phyloP scores from a whole-genome alignment of 148 eudicot genomes.

The Tetragonia tetragonoides region DNA sequence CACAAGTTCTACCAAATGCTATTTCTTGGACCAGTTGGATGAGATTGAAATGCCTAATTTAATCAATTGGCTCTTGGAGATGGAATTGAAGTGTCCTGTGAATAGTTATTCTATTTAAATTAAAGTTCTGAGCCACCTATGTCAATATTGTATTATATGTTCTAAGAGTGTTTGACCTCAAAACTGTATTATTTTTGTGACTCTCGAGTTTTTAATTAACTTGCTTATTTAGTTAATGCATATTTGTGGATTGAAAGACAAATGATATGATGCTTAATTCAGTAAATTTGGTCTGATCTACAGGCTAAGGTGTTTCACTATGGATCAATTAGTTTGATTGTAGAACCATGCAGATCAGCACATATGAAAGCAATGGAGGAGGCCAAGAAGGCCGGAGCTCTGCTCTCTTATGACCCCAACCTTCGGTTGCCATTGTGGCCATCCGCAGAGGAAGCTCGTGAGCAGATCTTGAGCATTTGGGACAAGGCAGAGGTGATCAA shows the following conservation, averaged over 20 bases:
- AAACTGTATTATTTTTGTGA: not conserved
- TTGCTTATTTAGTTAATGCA: not conserved
- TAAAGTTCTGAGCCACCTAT: no score
- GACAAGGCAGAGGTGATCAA: conserved; percentile 80
- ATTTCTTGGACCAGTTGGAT: no score
- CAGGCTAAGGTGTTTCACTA: conserved; percentile 80
- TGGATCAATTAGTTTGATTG: conserved; percentile 88
- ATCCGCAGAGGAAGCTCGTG: conserved; percentile 58
- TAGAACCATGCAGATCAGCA: conserved; percentile 92
- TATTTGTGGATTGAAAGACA: not conserved
- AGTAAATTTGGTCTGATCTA: not conserved
- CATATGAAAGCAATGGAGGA: conserved; percentile 87
- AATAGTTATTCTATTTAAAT: no score
- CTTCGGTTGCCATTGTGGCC: conserved; percentile 85
- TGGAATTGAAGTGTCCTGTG: no score
- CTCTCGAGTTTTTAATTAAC: not conserved
- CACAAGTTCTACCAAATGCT: no score
- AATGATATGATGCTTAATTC: not conserved
- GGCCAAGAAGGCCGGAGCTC: conserved; percentile 74
- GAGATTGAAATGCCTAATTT: no score
- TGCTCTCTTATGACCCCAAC: conserved; percentile 88
- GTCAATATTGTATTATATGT: no score
- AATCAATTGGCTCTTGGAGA: no score
- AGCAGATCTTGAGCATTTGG: conserved; percentile 91
- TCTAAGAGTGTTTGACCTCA: not conserved